A percentile compares a stretch with the other conserved stretches of the same genome.
phyloP scores from a whole-genome alignment of 768 basidiomycete species.

The Hebeloma cylindrosporum region DNA sequence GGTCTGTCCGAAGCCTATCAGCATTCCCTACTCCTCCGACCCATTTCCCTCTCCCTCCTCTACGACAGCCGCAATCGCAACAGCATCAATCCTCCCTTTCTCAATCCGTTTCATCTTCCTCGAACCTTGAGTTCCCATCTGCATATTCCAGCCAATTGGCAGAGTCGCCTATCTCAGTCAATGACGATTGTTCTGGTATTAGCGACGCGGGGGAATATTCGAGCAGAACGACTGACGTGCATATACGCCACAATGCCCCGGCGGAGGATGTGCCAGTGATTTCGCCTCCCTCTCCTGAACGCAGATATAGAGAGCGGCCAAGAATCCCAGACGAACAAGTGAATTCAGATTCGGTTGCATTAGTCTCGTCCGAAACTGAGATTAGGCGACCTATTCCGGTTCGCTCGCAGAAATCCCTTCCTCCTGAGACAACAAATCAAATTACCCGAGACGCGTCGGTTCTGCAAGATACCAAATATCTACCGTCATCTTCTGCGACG shows the following conservation, averaged over 20 bases:
- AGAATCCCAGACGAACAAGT: constrained; percentile 4
- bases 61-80: constrained; percentile 17
- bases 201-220: constrained; percentile 4
- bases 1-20: constrained; percentile 67
- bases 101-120: constrained; percentile 15
- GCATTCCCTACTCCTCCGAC: constrained; percentile 74
- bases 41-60: constrained; percentile 65
- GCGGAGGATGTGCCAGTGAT: too few species aligned
- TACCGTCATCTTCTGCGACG: constrained; percentile 17
- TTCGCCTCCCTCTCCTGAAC: constrained; percentile 15
- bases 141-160: constrained; percentile 11
- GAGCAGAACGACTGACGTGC: constrained; percentile 7
- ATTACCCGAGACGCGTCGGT: neutral
- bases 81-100: constrained; percentile 18
- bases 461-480: constrained; percentile 5
- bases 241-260: constrained; percentile 6
- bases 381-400: constrained; percentile 18
- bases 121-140: constrained; percentile 23
- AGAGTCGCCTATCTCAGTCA: constrained; percentile 25
- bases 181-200: constrained; percentile 13
- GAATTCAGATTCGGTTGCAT: neutral
- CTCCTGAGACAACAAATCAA: constrained; percentile 11
- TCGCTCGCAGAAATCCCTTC: constrained; percentile 18
- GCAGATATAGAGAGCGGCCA: constrained; percentile 9
- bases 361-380: constrained; percentile 1